A percentile compares a stretch with the other conserved stretches of the same genome.
Evolutionary conservation across 352 stramenopile genomes (phyloP).

Genomic region (Phytophthora litchii): DNA sequence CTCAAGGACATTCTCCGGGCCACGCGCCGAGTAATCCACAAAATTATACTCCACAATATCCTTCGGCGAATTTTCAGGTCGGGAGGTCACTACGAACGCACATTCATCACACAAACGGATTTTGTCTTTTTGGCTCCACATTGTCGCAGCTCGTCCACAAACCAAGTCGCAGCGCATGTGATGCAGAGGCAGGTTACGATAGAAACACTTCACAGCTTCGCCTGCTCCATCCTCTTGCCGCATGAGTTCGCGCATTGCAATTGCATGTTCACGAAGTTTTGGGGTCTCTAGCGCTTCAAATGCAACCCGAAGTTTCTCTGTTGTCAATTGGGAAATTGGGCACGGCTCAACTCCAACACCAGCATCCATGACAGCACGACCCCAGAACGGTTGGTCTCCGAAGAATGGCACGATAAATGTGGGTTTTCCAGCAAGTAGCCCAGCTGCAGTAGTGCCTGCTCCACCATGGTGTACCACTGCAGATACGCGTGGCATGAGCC

Average conservation of each 20-base stretch:
- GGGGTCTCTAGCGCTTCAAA: slow-evolving; percentile 72
- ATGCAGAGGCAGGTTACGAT: slow-evolving; percentile 81
- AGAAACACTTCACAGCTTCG: slow-evolving; percentile 87
- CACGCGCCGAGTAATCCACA: slow-evolving; percentile 67
- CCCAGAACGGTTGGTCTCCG: slow-evolving; percentile 95
- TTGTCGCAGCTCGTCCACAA: slow-evolving; percentile 48
- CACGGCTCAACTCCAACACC: slow-evolving; percentile 89
- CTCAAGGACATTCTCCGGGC: slow-evolving; percentile 56
- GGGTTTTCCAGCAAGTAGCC: slow-evolving; percentile 89
- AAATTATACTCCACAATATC: slow-evolving; percentile 68
- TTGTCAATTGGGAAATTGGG: slow-evolving; percentile 82
- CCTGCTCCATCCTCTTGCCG: slow-evolving; percentile 84
- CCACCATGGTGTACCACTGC: slow-evolving; percentile 86
- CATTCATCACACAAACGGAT: slow-evolving; percentile 64
- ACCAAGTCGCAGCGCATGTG: slow-evolving; percentile 87
- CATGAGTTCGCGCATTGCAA: slow-evolving; percentile 67
- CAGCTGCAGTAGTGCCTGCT: slow-evolving; percentile 92
- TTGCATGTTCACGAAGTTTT: slow-evolving; percentile 56
- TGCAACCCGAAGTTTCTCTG: slow-evolving; percentile 75
- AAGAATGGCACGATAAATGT: slow-evolving; percentile 96
- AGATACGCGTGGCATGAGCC: slow-evolving; percentile 89
- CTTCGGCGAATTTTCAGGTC: slow-evolving; percentile 47
- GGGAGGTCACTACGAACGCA: slow-evolving; percentile 51
- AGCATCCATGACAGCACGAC: slow-evolving; percentile 77
- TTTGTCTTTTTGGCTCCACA: slow-evolving; percentile 62